Conservation (phyloP, 176 grass and related monocot genomes). For the Oryza rufipogon region DNA sequence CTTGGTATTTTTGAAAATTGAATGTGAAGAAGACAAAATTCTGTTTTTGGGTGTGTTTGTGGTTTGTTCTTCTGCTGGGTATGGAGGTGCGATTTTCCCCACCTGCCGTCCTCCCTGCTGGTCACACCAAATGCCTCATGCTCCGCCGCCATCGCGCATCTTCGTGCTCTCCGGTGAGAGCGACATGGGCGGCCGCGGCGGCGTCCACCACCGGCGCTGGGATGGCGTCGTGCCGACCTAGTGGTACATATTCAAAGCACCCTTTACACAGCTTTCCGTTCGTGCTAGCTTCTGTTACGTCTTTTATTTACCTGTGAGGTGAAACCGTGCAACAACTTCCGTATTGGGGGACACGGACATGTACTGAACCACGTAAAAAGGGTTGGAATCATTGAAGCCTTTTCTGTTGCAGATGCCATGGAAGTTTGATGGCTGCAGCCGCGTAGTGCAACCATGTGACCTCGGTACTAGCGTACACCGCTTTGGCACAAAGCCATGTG, state of each 20-base stretch:
- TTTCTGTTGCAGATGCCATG: neutral
- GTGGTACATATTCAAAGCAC: neutral
- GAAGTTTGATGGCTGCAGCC: neutral
- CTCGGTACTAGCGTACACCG: neutral
- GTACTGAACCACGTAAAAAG: neutral
- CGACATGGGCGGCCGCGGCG: too few species aligned
- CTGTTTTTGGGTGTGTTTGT: too few species aligned
- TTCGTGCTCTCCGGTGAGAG: too few species aligned
- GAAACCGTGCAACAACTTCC: neutral
- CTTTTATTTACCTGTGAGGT: neutral
- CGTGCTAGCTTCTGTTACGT: neutral
- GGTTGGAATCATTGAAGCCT: slow-evolving; percentile 5
- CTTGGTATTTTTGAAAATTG: too few species aligned
- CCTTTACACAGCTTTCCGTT: neutral
- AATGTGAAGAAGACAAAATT: too few species aligned
- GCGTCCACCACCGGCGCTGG: too few species aligned
- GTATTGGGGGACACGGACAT: neutral
- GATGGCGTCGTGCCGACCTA: too few species aligned
- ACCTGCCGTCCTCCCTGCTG: too few species aligned
- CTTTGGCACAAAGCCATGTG: neutral
- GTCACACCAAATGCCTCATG: too few species aligned
- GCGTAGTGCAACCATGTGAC: slow-evolving; percentile 23
- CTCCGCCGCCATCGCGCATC: too few species aligned
- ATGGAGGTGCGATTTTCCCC: too few species aligned
- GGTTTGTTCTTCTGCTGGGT: too few species aligned